Conservation (phyloP, 768 basidiomycete genomes). For the Kwoniella sp. region DNA sequence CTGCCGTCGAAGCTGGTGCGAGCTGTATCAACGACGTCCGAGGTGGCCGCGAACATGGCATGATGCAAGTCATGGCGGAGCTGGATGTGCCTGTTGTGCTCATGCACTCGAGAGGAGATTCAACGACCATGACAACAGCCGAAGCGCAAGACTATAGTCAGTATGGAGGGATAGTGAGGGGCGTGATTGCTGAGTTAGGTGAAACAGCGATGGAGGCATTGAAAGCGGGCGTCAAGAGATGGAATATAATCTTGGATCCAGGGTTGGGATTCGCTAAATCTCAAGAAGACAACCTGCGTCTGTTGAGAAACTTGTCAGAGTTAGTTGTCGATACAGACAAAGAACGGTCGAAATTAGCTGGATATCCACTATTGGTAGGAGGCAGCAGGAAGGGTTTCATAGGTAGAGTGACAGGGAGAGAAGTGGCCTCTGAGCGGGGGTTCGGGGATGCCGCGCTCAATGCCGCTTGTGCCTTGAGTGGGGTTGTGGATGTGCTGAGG, state of each 20-base stretch:
- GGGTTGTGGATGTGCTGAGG: slow-evolving; percentile 71
- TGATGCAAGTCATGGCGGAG: slow-evolving; percentile 69
- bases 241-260: slow-evolving; percentile 88
- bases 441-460: slow-evolving; percentile 81
- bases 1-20: slow-evolving; percentile 77
- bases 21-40: slow-evolving; percentile 93
- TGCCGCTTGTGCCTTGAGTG: slow-evolving; percentile 68
- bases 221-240: slow-evolving; percentile 72
- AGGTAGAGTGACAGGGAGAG: slow-evolving; percentile 65
- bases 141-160: slow-evolving; percentile 58
- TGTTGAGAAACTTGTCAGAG: slow-evolving; percentile 63
- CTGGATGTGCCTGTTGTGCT: slow-evolving; percentile 77
- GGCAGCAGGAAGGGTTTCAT: slow-evolving; percentile 83
- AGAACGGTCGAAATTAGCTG: slow-evolving; percentile 54
- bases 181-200: slow-evolving; percentile 70
- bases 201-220: slow-evolving; percentile 51
- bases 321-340: slow-evolving; percentile 57
- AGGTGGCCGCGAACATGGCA: slow-evolving; percentile 65
- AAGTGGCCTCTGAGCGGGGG: slow-evolving; percentile 64
- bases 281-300: slow-evolving; percentile 69
- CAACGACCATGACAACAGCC: slow-evolving; percentile 71
- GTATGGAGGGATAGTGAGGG: slow-evolving; percentile 64
- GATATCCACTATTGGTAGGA: slow-evolving; percentile 69
- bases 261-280: slow-evolving; percentile 94
- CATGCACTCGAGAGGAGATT: slow-evolving; percentile 93